Conservation (phyloP, 2,329 filamentous ascomycete genomes). For the Didymella glomerata region DNA sequence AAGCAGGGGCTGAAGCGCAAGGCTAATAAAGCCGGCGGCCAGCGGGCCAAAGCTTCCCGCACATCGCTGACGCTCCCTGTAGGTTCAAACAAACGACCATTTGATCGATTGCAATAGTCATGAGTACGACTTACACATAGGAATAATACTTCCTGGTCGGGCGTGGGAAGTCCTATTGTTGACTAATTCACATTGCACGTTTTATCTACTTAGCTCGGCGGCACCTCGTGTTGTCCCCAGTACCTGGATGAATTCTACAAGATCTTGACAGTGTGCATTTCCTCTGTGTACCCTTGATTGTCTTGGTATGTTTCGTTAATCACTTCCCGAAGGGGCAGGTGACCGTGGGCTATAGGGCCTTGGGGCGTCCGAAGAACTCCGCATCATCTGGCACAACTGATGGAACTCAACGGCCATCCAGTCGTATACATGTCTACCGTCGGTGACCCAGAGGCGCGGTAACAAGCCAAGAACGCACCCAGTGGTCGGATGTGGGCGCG, state of each 20-base stretch:
- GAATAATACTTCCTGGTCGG: neutral
- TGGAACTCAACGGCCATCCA: slow-evolving; percentile 1
- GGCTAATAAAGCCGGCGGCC: neutral
- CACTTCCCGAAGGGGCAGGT: slow-evolving; percentile 4
- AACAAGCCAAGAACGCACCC: slow-evolving; percentile 6
- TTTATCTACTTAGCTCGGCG: neutral
- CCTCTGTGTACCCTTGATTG: neutral
- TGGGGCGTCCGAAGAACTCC: slow-evolving; percentile 20
- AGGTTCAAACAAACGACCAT: neutral
- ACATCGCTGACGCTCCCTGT: slow-evolving; percentile 1
- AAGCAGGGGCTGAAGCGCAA: neutral
- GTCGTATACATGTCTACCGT: neutral
- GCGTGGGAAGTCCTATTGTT: neutral
- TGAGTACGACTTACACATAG: neutral
- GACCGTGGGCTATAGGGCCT: neutral
- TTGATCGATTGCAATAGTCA: neutral
- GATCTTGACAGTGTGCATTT: slow-evolving; percentile 10
- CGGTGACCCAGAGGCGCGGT: slow-evolving; percentile 8
- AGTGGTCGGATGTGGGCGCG: slow-evolving; percentile 10
- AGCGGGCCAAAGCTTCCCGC: slow-evolving; percentile 1
- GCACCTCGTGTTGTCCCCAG: slow-evolving; percentile 4
- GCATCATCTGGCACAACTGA: neutral
- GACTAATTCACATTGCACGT: neutral
- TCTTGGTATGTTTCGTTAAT: slow-evolving; percentile 1
- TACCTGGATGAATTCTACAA: slow-evolving; percentile 3